Evolutionary conservation across 345 rosid genomes (phyloP), one percentile per base, ranked within the genome.

Genomic region (Hibiscus mutabilis): DNA sequence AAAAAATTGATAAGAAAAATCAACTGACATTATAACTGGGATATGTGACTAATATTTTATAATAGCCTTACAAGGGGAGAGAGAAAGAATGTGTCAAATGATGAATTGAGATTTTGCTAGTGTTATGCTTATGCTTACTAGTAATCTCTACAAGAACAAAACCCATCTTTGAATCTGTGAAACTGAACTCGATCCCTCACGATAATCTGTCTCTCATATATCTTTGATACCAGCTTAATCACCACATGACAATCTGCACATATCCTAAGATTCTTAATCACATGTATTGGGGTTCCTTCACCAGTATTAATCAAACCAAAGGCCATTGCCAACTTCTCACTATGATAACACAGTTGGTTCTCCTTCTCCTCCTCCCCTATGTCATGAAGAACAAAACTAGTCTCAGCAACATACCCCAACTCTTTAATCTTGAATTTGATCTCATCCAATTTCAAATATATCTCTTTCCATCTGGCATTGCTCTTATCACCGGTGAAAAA

Each of bases 341-440:
- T 89, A 40, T 91, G 98, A 79, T 86, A 84, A 25, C 79, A 84
- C 76, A 91, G 53, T 24, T 84, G 96, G 55, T 88, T 86, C 85
- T 87, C 96, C 80, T 93, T 89, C 77, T 93, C 98, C 73, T 93
- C 97, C 27, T 89, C 94, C 49, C 90, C 97, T 63, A 91, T 88
- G 79, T 93, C 97, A 79, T 93, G 96, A 78, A 89, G 74, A 57
- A 93, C 98, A 67, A 79, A 86, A 73, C 83, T 77, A 24, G 97
- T 89, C 74, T 84, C 89, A 1, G 96, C 94, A 59, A 83, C 84
- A 74, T 89, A 91, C 3, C 98, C 95, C 6, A 79, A 73, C 47
- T 89, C 93, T 80, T 78, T 85, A 53, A 88, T 83, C 85, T 76
- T 89, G 73, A 84, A 85, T 79, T 86, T 80, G 64, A 91, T 85